Base-by-base conservation (phyloP, 768 basidiomycete genomes). In the Cystobasidium ongulense region DNA sequence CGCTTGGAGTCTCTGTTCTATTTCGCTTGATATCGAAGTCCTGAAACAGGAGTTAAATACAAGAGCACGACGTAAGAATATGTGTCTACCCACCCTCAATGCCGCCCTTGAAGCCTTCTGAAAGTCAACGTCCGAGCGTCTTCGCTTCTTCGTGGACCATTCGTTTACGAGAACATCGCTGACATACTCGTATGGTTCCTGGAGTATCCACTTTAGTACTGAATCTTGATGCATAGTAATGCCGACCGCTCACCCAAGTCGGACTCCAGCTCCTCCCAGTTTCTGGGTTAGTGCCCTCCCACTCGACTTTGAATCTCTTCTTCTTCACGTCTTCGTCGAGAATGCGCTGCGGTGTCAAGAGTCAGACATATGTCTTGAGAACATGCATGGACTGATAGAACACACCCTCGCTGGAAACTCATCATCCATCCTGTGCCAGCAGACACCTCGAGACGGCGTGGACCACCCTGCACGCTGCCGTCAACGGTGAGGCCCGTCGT, bases 321-420 rank as follows among this genome's bases (percentile, higher is more conserved):
- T 41, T 71, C 36, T 71, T 71, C 4, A n/a, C 53, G 54, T 71
- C 59, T 59, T 57, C 68, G 15, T 52, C 50, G 4, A 71, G 50
- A 31, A 71, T 71, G 53, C 35, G 15, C 68, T 71, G 68, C 5
- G 21, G 7, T n/a, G 18, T 25, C 35, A 7, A 52, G 50, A 46
- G 31, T 64, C 23, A 46, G 31, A 8, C 27, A 31, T 3, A 43
- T 43, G 11, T n/a, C 7, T 15, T 33, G 7, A 36, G 27, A 46
- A 21, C 39, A 13, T n/a, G 31, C 18, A 50, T 4, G 31, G 64
- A 11, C 5, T 7, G 29, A 8, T 17, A 18, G 66, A 15, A 21
- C 66, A 17, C 18, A 68, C 66, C 27, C 10, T 68, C 13, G 63
- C 43, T 39, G 63, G 43, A 35, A 46, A 39, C 23, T 29, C 27